A percentile compares a stretch with the other conserved stretches of the same genome.
Conservation (phyloP, 2,329 filamentous ascomycete genomes). For the Aspergillus amoenus region DNA sequence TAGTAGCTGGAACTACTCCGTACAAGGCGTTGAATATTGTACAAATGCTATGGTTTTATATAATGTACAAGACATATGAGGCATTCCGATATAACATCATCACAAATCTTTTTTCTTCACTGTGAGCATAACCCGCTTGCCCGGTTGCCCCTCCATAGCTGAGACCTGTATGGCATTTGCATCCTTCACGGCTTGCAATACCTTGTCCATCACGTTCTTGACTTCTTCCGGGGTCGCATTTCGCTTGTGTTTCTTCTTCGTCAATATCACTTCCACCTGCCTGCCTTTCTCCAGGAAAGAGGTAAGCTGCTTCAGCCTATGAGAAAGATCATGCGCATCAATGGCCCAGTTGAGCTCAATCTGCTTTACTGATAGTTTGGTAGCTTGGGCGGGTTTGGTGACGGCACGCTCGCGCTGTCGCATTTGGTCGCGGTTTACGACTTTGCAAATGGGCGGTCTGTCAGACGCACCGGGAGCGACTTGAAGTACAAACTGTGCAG, state of each 20-base stretch:
- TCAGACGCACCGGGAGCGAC: slow-evolving; percentile 38
- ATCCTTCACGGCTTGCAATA: slow-evolving; percentile 48
- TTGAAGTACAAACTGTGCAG: slow-evolving; percentile 53
- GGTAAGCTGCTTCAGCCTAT: slow-evolving; percentile 65
- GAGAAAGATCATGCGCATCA: slow-evolving; percentile 69
- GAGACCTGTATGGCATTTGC: slow-evolving; percentile 43
- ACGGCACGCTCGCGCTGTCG: slow-evolving; percentile 46
- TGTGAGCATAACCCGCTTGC: slow-evolving; percentile 37
- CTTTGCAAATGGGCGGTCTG: slow-evolving; percentile 65
- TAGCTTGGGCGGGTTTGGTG: slow-evolving; percentile 39
- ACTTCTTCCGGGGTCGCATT: slow-evolving; percentile 63
- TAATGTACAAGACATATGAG: slow-evolving; percentile 15
- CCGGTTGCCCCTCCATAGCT: slow-evolving; percentile 43
- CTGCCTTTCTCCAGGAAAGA: slow-evolving; percentile 72
- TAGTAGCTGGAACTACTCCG: neutral
- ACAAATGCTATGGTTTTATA: neutral
- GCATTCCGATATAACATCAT: neutral
- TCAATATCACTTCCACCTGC: slow-evolving; percentile 71
- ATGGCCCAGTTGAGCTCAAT: slow-evolving; percentile 93
- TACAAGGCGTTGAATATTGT: neutral
- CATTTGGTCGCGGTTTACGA: slow-evolving; percentile 61
- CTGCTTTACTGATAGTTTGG: slow-evolving; percentile 59
- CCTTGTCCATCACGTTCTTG: slow-evolving; percentile 53
- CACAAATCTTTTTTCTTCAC: slow-evolving; percentile 33
- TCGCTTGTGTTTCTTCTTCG: slow-evolving; percentile 64